These are phyloP conservation scores for Boletus barrowsii DNA, from an alignment of 768 basidiomycete genomes.

Conservation along the genomic window DNA sequence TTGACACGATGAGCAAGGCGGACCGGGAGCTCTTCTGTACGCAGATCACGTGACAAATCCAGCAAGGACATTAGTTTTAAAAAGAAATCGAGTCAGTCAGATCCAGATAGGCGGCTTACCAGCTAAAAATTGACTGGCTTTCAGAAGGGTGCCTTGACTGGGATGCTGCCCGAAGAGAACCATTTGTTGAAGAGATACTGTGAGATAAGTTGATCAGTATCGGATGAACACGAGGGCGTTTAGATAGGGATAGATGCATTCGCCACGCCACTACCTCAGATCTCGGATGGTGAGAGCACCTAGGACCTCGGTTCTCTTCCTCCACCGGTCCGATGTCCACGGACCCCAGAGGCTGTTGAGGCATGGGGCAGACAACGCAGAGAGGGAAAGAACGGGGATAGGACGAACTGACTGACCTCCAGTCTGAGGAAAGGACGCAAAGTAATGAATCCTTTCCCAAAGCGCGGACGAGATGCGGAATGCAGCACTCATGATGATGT, in stretches of 20 bases:
- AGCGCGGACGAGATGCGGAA: constrained; percentile 75
- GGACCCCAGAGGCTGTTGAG: background rate
- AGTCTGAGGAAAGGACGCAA: constrained; percentile 89
- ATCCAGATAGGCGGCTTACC: constrained; percentile 1
- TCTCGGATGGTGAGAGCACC: background rate
- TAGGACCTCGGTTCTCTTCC: background rate
- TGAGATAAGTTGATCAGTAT: constrained; percentile 1
- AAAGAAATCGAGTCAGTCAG: background rate
- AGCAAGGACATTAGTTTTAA: background rate
- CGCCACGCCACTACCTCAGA: no score
- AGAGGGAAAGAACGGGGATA: background rate
- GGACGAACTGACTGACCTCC: constrained; percentile 54
- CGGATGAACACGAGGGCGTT: background rate
- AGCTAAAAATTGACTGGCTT: constrained; percentile 15
- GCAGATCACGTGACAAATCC: no score
- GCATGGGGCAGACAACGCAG: background rate
- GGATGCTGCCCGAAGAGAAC: constrained; percentile 18
- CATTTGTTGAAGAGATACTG: constrained; percentile 18
- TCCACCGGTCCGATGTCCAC: background rate
- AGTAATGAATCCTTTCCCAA: constrained; percentile 91
- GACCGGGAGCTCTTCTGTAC: constrained; percentile 13
- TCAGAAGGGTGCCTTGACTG: constrained; percentile 17
- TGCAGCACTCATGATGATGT: constrained; percentile 36
- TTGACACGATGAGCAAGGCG: constrained; percentile 18
- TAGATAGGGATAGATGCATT: background rate